Percentiles rank a stretch among this genome's conserved stretches.
phyloP scores from a whole-genome alignment of 768 basidiomycete genomes.

The Agrocybe praecox region DNA sequence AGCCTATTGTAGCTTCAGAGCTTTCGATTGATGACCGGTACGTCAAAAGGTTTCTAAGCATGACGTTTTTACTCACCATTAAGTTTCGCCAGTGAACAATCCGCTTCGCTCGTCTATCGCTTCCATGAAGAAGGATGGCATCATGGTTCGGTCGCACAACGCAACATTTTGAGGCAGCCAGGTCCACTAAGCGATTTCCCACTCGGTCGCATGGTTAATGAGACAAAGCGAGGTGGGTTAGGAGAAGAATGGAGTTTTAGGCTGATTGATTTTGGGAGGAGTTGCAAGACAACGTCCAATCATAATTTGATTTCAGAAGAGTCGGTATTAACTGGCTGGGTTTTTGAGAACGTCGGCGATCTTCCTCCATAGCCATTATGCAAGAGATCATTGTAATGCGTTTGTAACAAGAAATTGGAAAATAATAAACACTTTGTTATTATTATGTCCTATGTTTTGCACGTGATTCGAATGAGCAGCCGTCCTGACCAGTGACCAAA shows the following conservation, averaged over 20 bases:
- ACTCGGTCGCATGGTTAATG: constrained; percentile 3
- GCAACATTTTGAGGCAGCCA: constrained; percentile 37
- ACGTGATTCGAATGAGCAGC: neutral
- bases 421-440: neutral
- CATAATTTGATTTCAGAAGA: neutral
- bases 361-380: too few relatives aligned
- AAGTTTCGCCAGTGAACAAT: constrained; percentile 32
- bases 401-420: too few relatives aligned
- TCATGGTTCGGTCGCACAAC: constrained; percentile 33
- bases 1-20: constrained; percentile 18
- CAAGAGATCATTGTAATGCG: too few relatives aligned
- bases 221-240: constrained; percentile 3
- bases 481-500: too few relatives aligned
- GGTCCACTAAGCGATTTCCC: constrained; percentile 29
- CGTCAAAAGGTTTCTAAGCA: constrained; percentile 5
- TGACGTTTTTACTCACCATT: neutral
- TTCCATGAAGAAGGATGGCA: constrained; percentile 36
- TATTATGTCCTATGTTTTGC: neutral
- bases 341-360: neutral
- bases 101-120: constrained; percentile 34
- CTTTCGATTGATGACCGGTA: constrained; percentile 38
- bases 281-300: neutral
- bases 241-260: constrained; percentile 31
- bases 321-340: constrained; percentile 2
- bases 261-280: constrained; percentile 41